Evolutionary conservation across 345 rosid genomes (phyloP), one percentile per base, ranked within the genome.

Genomic region (Hibiscus trionum): DNA sequence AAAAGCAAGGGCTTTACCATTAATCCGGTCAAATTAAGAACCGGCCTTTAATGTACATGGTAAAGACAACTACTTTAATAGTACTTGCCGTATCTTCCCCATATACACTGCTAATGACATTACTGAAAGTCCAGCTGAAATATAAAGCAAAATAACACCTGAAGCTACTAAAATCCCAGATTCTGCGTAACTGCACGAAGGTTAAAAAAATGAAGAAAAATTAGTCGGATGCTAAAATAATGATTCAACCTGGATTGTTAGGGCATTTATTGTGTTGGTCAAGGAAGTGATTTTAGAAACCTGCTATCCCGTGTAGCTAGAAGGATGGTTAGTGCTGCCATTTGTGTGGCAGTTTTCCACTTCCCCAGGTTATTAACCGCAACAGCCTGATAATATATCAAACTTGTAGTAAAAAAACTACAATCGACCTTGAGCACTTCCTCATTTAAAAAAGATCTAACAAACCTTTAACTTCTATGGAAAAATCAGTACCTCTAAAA

Each of bases 271-370:
- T 55, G 11, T 44, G 26, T 27, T 16, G 60, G 66, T 9, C 21
- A 44, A 24, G 19, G 50, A 35, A 70, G 71, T 47, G 16, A 47
- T 35, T 16, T 15, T n/a, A 63, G 44, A 10, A 50, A 90, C 96
- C 91, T 88, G 89, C 84, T 85, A 75, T 93, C 96, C 78, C 93
- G 85, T 71, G 90, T 87, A 57, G 94, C 96, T 69, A 95, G 83
- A 47, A 95, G 93, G 82, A 95, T 88, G 73, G 90, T 92, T 68
- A 95, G 75, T 2, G 99, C 97, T 77, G 73, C 83, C 99, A 95
- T 95, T 86, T 95, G 99, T 37, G 96, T 82, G 17, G 99, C 99
- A 11, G 99, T 95, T 89, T 95, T 95, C 99, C 97, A 92, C 79
- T 95, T 95, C 49, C 99, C 99, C 84, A 95, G 80, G 75, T 85